Evolutionary conservation across 257 asterid species (phyloP), one percentile per base, ranked within the genome.

Genomic region (Solanum verrucosum): DNA sequence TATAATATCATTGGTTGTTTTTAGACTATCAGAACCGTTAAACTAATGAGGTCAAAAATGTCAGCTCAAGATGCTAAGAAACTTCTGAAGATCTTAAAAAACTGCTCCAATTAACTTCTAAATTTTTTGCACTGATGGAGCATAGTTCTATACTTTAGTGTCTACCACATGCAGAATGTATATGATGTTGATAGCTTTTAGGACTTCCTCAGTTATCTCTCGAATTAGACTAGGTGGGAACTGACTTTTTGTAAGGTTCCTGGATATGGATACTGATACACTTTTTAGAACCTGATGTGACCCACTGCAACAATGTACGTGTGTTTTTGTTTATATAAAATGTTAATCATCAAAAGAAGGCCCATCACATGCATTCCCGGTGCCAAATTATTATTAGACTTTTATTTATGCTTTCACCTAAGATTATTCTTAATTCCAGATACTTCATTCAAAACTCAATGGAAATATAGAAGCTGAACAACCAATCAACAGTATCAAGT

Each of bases 361-460:
- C 23, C 29, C 11, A 9, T 31, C 84, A 78, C 65, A 78, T 78
- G 85, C 27, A 31, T 49, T 49, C 29, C 85, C 1, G 38, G n/a
- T 25, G 9, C 15, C 67, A 15, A 79, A 7, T 44, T 44, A 27
- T 79, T 42, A 42, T 79, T 44, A 14, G 25, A 44, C 34, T 44
- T 18, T 33, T 23, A 21, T 49, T 72, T 86, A 49, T 35, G 29
- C 34, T 65, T 59, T 33, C 68, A n/a, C 25, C 63, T 68, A 27
- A 49, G 42, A 18, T 33, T 8, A 44, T 83, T 86, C 37, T 10
- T 25, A 72, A 12, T 85, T 71, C 72, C 96, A 96, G 99, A 93
- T 91, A 46, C 96, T 97, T 89, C 95, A 97, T 89, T 81, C 94
- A 75, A 97, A 97, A 89, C 87, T 97, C 78, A 93, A 91, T 91